Conservation (phyloP, 306 rosid species). For the Fagus sylvatica region DNA sequence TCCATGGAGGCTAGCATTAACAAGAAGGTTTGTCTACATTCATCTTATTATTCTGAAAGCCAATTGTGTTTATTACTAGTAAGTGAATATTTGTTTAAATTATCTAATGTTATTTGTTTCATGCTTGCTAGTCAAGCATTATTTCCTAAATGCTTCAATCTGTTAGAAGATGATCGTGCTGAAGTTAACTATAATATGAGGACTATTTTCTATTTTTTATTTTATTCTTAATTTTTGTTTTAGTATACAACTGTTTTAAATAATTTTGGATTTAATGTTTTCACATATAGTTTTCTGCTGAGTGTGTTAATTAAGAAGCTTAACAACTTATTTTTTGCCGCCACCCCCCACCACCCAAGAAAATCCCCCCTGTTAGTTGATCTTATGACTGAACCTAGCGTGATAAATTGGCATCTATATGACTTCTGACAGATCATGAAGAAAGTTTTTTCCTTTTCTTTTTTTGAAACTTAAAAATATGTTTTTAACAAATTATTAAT, state of each 20-base stretch:
- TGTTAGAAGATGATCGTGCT: background rate
- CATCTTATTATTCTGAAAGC: slow-evolving; percentile 10
- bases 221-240: too few relatives aligned
- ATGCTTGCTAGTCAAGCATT: slow-evolving; percentile 5
- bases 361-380: background rate
- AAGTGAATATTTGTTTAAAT: slow-evolving; percentile 1
- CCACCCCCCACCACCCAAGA: too few relatives aligned
- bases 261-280: too few relatives aligned
- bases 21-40: slow-evolving; percentile 57
- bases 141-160: slow-evolving; percentile 9
- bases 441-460: background rate
- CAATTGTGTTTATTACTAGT: slow-evolving; percentile 23
- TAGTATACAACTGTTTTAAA: background rate
- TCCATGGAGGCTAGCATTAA: slow-evolving; percentile 74
- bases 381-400: background rate
- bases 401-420: background rate
- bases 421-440: background rate
- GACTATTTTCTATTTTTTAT: background rate
- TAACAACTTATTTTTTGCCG: too few relatives aligned
- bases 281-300: too few relatives aligned
- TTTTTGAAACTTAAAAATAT: too few relatives aligned
- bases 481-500: too few relatives aligned
- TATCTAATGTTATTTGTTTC: slow-evolving; percentile 1
- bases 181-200: background rate
- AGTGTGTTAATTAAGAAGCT: too few relatives aligned